phyloP scores from a whole-genome alignment of 129 eudicot genomes.

The Tagetes patula region DNA sequence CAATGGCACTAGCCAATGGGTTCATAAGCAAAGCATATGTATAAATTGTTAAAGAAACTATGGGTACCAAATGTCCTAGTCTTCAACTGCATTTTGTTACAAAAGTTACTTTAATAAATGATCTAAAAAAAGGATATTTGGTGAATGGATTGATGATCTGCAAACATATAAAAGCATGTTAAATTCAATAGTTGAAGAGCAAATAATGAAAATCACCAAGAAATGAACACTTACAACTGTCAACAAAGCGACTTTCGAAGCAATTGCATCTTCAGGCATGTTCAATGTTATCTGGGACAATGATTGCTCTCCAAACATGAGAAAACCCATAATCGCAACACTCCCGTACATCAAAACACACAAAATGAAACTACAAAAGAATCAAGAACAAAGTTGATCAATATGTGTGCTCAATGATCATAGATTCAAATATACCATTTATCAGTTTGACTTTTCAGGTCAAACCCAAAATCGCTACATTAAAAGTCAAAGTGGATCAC shows the following conservation, averaged over 20 bases:
- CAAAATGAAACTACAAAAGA: constrained; percentile 54
- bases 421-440: neutral
- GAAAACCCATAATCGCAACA: constrained; percentile 79
- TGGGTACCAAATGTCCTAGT: neutral
- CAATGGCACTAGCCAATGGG: constrained; percentile 88
- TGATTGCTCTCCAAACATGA: constrained; percentile 81
- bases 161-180: neutral
- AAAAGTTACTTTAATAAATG: neutral
- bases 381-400: constrained; percentile 17
- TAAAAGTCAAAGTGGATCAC: constrained; percentile 35
- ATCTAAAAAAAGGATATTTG: constrained; percentile 35
- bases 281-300: constrained; percentile 72
- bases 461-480: constrained; percentile 4
- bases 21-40: constrained; percentile 79
- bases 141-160: constrained; percentile 38
- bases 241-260: constrained; percentile 75
- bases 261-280: constrained; percentile 58
- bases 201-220: neutral
- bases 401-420: constrained; percentile 11
- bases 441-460: constrained; percentile 21
- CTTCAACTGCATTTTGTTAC: neutral
- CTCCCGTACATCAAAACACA: constrained; percentile 59
- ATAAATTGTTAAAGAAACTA: constrained; percentile 46
- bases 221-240: constrained; percentile 61
- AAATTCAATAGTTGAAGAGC: neutral